Evolutionary conservation across 2,329 filamentous ascomycete species (phyloP).

Genomic region (Drechslerella dactyloides): DNA sequence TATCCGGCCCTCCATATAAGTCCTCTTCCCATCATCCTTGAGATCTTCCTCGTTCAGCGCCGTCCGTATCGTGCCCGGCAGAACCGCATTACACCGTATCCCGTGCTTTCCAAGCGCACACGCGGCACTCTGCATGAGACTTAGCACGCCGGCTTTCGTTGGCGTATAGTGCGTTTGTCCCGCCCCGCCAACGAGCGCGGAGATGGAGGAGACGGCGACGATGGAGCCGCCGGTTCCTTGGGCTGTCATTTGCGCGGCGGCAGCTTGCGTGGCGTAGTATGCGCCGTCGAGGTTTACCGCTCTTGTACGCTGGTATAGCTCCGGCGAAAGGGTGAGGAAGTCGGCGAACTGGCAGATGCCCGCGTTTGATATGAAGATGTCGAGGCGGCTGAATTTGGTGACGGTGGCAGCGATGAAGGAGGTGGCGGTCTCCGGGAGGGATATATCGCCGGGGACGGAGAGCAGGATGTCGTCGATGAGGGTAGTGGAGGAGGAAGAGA

Average conservation of each 20-base stretch:
- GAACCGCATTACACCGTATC: constrained; percentile 81
- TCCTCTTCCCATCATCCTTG: constrained; percentile 72
- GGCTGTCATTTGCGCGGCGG: constrained; percentile 77
- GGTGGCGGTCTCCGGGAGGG: constrained; percentile 73
- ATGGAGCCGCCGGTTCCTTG: constrained; percentile 75
- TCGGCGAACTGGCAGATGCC: constrained; percentile 88
- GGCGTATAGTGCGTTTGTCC: constrained; percentile 85
- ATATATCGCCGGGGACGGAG: constrained; percentile 77
- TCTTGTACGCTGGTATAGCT: constrained; percentile 74
- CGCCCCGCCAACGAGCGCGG: constrained; percentile 77
- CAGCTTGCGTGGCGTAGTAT: constrained; percentile 87
- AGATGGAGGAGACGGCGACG: constrained; percentile 76
- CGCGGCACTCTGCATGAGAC: constrained; percentile 81
- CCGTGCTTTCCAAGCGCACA: constrained; percentile 76
- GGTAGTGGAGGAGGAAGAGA: constrained; percentile 60
- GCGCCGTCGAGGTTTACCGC: constrained; percentile 83
- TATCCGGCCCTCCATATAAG: constrained; percentile 81
- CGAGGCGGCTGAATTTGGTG: constrained; percentile 63
- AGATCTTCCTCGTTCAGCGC: constrained; percentile 85
- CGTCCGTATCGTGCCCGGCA: constrained; percentile 83
- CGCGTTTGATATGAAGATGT: constrained; percentile 67
- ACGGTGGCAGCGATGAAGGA: constrained; percentile 72
- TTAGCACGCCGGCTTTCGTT: constrained; percentile 81
- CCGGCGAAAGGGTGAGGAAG: constrained; percentile 74
- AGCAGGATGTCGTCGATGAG: constrained; percentile 65